These are phyloP conservation scores for Solanum stenotomum DNA, from an alignment of 257 asterid genomes.

Conservation along the genomic window DNA sequence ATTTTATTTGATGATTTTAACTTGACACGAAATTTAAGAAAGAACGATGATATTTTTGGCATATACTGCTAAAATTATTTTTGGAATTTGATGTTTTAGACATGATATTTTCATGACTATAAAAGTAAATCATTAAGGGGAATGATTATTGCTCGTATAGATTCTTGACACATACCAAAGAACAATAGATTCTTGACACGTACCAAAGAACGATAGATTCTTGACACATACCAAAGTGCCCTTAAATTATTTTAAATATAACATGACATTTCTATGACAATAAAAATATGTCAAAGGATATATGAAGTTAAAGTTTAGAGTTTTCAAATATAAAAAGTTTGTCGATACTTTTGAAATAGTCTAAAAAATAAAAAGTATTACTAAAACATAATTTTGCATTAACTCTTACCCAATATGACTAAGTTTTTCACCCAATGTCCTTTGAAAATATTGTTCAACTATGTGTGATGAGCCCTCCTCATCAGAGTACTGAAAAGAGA, in stretches of 20 bases:
- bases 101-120: neutral
- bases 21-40: neutral
- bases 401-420: neutral
- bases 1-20: neutral
- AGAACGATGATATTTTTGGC: neutral
- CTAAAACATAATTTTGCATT: neutral
- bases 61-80: neutral
- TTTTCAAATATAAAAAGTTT: neutral
- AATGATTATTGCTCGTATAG: no score
- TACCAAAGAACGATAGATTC: neutral
- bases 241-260: neutral
- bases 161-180: neutral
- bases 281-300: neutral
- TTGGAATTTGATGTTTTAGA: neutral
- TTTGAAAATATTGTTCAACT: neutral
- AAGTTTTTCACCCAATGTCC: neutral
- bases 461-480: neutral
- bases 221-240: neutral
- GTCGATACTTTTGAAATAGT: no score
- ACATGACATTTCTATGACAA: neutral
- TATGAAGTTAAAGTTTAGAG: neutral
- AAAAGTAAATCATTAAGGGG: neutral
- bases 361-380: neutral
- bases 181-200: no score
- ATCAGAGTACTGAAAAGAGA: neutral